phyloP scores from a whole-genome alignment of 2,329 filamentous ascomycete genomes.

The Plectosphaerella sp. region DNA sequence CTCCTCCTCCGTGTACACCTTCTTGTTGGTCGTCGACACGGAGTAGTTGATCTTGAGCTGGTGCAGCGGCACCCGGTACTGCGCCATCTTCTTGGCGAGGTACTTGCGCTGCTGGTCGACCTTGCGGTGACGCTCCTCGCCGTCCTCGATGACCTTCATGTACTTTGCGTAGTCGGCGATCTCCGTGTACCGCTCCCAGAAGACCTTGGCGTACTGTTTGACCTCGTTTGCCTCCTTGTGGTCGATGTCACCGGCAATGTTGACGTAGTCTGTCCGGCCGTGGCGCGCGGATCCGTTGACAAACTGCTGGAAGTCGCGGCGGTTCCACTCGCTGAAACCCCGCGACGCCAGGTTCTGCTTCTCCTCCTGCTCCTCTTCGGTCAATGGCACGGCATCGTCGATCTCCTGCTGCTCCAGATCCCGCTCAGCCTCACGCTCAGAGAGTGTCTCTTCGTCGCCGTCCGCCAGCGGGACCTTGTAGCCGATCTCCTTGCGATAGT shows the following conservation, averaged over 20 bases:
- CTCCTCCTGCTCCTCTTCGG: slow-evolving; percentile 82
- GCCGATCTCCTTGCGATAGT: slow-evolving; percentile 90
- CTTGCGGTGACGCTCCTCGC: slow-evolving; percentile 84
- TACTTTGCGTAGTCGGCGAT: slow-evolving; percentile 87
- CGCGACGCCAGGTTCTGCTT: slow-evolving; percentile 77
- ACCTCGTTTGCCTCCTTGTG: slow-evolving; percentile 84
- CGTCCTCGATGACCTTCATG: slow-evolving; percentile 83
- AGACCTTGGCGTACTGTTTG: slow-evolving; percentile 86
- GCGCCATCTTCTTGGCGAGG: slow-evolving; percentile 89
- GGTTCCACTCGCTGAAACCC: slow-evolving; percentile 93
- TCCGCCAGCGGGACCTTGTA: slow-evolving; percentile 92
- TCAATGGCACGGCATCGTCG: slow-evolving; percentile 82
- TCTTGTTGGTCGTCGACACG: slow-evolving; percentile 98
- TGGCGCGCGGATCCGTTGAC: slow-evolving; percentile 93
- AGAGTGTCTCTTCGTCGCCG: slow-evolving; percentile 80
- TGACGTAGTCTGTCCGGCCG: slow-evolving; percentile 78
- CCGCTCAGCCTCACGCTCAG: slow-evolving; percentile 81
- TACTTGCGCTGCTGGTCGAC: slow-evolving; percentile 91
- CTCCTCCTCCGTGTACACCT: slow-evolving; percentile 98
- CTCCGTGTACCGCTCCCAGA: slow-evolving; percentile 93
- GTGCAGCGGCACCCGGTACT: slow-evolving; percentile 95
- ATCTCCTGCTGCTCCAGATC: slow-evolving; percentile 88
- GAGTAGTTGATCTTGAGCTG: slow-evolving; percentile 99
- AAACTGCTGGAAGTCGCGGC: slow-evolving; percentile 97
- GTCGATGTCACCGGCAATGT: slow-evolving; percentile 85